phyloP scores from a whole-genome alignment of 2,329 filamentous ascomycete genomes.

The Biscogniauxia mediterranea region DNA sequence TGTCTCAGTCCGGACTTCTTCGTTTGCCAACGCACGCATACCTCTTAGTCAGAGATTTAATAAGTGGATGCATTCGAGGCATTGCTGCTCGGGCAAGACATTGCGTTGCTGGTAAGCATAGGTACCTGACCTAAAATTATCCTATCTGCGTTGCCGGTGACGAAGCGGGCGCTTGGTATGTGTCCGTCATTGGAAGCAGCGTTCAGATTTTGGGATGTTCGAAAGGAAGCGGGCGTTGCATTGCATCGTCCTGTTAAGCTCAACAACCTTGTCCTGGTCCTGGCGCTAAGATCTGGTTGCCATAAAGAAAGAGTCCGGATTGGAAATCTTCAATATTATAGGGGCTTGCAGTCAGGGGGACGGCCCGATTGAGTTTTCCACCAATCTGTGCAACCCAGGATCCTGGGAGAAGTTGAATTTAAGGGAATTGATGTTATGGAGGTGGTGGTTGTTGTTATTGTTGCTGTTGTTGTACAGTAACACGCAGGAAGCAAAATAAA shows the following conservation, averaged over 20 bases:
- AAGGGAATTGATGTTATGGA: constrained; percentile 12
- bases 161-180: neutral
- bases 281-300: constrained; percentile 17
- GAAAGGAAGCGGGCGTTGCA: constrained; percentile 14
- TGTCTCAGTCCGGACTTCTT: no score
- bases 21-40: no score
- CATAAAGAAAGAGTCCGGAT: neutral
- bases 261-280: constrained; percentile 8
- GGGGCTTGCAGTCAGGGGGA: constrained; percentile 11
- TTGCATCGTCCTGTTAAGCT: constrained; percentile 8
- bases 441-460: no score
- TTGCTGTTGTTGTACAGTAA: constrained; percentile 8
- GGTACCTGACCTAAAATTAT: neutral
- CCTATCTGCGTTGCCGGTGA: no score
- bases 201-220: neutral
- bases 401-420: constrained; percentile 20
- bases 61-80: neutral
- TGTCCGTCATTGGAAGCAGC: neutral
- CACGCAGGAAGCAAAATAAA: neutral
- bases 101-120: neutral
- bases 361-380: constrained; percentile 22
- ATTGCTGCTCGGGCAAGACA: neutral
- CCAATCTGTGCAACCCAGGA: constrained; percentile 17
- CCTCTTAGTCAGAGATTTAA: no score
- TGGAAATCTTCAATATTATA: constrained; percentile 2